phyloP scores from a whole-genome alignment of 1,139 yeast species.

The Pichia sp. region DNA sequence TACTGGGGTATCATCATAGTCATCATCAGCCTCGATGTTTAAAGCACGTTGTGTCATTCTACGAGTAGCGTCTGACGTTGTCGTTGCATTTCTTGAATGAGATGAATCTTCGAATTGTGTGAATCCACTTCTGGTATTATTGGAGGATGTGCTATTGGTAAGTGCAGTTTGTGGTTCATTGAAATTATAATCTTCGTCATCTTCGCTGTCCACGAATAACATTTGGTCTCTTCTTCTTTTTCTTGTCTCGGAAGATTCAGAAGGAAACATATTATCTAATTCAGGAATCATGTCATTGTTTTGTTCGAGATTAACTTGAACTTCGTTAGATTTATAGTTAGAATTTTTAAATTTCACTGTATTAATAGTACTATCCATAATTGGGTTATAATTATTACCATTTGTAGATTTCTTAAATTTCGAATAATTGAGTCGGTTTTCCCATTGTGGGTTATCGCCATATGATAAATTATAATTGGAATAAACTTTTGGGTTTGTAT shows the following conservation, averaged over 20 bases:
- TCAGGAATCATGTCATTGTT: constrained; percentile 18
- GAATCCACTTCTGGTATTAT: neutral
- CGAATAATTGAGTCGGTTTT: constrained; percentile 26
- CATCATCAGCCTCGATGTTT: constrained; percentile 3
- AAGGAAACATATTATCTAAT: constrained; percentile 17
- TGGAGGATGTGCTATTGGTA: neutral
- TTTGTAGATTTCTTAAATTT: constrained; percentile 23
- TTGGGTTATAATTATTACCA: constrained; percentile 22
- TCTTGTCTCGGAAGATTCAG: neutral
- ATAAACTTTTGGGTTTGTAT: constrained; percentile 11
- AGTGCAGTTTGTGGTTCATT: constrained; percentile 7
- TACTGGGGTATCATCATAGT: constrained; percentile 37
- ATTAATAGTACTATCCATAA: constrained; percentile 29
- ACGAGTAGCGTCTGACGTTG: neutral
- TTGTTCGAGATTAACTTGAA: constrained; percentile 14
- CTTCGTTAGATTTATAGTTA: constrained; percentile 22
- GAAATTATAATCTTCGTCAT: neutral
- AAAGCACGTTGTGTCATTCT: neutral
- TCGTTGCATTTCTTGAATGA: constrained; percentile 4
- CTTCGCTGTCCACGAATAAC: constrained; percentile 18
- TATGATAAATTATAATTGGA: constrained; percentile 7
- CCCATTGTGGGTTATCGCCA: constrained; percentile 24
- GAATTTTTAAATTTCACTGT: constrained; percentile 26
- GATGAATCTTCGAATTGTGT: neutral
- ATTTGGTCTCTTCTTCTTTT: constrained; percentile 11